Evolutionary conservation across 2,329 filamentous ascomycete species (phyloP).

Genomic region (Aspergillus tamarii): DNA sequence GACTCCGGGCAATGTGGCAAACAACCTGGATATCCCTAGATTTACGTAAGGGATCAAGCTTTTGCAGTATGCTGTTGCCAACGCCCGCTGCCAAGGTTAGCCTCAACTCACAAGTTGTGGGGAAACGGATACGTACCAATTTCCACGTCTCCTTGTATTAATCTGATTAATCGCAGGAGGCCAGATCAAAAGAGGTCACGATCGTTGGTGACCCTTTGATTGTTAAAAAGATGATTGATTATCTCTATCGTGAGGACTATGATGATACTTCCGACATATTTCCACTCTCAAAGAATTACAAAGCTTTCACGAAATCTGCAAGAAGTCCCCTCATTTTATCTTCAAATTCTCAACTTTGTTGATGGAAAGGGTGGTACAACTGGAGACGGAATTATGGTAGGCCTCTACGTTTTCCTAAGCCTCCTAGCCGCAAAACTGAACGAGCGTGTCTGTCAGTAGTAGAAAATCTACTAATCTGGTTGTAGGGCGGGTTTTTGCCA

Average conservation of each 20-base stretch:
- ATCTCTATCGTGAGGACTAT: constrained; percentile 11
- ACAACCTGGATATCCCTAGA: constrained; percentile 12
- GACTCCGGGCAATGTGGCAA: constrained; percentile 5
- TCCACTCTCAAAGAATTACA: constrained; percentile 1
- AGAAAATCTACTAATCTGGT: neutral
- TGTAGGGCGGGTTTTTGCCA: neutral
- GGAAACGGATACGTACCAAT: constrained; percentile 7
- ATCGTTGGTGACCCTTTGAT: constrained; percentile 11
- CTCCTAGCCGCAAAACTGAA: neutral
- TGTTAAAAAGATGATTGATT: constrained; percentile 13
- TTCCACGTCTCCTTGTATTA: constrained; percentile 10
- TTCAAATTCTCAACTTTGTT: constrained; percentile 2
- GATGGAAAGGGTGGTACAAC: constrained; percentile 5
- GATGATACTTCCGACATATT: constrained; percentile 8
- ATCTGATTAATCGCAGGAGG: neutral
- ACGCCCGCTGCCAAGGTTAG: constrained; percentile 9
- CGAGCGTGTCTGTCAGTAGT: neutral
- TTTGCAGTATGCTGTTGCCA: constrained; percentile 8
- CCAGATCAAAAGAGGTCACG: constrained; percentile 7
- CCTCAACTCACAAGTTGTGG: neutral
- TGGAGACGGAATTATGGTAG: constrained; percentile 7
- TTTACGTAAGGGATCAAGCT: neutral
- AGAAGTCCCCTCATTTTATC: neutral
- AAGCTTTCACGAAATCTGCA: constrained; percentile 1
- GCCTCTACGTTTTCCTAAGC: neutral